Percentiles rank a stretch among this genome's conserved stretches.
Conservation (phyloP, 2,329 filamentous ascomycete species). For the Paracamarosporium sp. region DNA sequence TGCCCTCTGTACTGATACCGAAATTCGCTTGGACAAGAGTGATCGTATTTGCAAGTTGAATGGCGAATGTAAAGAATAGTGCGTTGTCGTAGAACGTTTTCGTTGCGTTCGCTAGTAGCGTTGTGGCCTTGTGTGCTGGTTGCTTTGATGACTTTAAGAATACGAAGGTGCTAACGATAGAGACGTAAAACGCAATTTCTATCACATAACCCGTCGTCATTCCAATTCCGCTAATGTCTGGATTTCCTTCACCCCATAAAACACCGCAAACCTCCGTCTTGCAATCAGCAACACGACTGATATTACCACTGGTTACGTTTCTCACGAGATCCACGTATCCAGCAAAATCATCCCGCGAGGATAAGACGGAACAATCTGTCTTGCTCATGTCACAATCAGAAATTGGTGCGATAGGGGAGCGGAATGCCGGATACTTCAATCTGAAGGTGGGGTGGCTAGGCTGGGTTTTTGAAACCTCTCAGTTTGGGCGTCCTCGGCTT, state of each 20-base stretch:
- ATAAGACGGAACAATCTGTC: background rate
- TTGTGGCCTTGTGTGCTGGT: background rate
- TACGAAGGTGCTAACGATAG: conserved; percentile 5
- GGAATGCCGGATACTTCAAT: too few species aligned
- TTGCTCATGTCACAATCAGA: too few species aligned
- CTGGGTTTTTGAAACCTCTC: too few species aligned
- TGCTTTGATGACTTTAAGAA: background rate
- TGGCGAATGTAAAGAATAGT: conserved; percentile 27
- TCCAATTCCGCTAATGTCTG: conserved; percentile 29
- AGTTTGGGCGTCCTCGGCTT: too few species aligned
- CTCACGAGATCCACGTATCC: conserved; percentile 20
- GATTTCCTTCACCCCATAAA: conserved; percentile 30
- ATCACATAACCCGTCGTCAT: conserved; percentile 30
- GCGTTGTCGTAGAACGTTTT: conserved; percentile 23
- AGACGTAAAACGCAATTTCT: conserved; percentile 17
- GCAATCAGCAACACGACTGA: conserved; percentile 22
- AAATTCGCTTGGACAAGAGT: conserved; percentile 24
- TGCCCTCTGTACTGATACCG: conserved; percentile 23
- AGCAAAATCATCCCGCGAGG: conserved; percentile 12
- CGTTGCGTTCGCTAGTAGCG: conserved; percentile 6
- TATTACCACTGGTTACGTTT: conserved; percentile 15
- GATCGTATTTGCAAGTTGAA: conserved; percentile 29
- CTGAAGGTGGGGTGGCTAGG: too few species aligned
- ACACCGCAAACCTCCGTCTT: conserved; percentile 24
- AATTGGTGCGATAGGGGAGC: too few species aligned